A percentile compares a stretch with the other conserved stretches of the same genome.
These are phyloP conservation scores for Kurtzmaniella fragi DNA, from an alignment of 805 yeast species.

Conservation along the genomic window DNA sequence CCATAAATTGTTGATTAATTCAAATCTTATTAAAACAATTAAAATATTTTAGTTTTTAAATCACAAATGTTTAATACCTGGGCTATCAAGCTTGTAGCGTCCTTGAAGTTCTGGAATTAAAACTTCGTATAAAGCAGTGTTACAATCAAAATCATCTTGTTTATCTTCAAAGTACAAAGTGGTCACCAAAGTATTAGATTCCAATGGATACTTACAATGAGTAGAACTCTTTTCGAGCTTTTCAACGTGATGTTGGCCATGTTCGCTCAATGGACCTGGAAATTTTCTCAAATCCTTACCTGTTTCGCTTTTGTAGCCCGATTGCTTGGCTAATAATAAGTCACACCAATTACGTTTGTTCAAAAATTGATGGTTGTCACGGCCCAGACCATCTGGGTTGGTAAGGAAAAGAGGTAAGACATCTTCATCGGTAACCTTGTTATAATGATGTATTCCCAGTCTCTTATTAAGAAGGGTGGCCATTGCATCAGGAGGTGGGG, in stretches of 20 bases:
- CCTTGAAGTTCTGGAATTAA: constrained; percentile 58
- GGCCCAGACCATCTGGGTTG: constrained; percentile 49
- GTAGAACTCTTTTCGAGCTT: constrained; percentile 18
- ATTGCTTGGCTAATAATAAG: constrained; percentile 47
- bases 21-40: too few relatives aligned
- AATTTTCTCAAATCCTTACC: constrained; percentile 20
- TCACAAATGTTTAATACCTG: constrained; percentile 28
- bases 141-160: constrained; percentile 39
- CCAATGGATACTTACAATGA: constrained; percentile 49
- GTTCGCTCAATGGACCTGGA: constrained; percentile 38
- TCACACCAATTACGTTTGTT: constrained; percentile 73
- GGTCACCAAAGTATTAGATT: constrained; percentile 55
- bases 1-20: too few relatives aligned
- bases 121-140: constrained; percentile 62
- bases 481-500: constrained; percentile 90
- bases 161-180: constrained; percentile 73
- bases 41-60: too few relatives aligned
- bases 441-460: constrained; percentile 64
- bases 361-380: constrained; percentile 50
- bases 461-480: constrained; percentile 67
- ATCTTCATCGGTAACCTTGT: constrained; percentile 66
- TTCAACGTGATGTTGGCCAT: constrained; percentile 4
- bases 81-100: constrained; percentile 23
- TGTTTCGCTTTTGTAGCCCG: constrained; percentile 15
- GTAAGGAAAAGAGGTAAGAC: constrained; percentile 63